A percentile compares a stretch with the other conserved stretches of the same genome.
Conservation (phyloP, 2,329 filamentous ascomycete genomes). For the Aureobasidium sp. region DNA sequence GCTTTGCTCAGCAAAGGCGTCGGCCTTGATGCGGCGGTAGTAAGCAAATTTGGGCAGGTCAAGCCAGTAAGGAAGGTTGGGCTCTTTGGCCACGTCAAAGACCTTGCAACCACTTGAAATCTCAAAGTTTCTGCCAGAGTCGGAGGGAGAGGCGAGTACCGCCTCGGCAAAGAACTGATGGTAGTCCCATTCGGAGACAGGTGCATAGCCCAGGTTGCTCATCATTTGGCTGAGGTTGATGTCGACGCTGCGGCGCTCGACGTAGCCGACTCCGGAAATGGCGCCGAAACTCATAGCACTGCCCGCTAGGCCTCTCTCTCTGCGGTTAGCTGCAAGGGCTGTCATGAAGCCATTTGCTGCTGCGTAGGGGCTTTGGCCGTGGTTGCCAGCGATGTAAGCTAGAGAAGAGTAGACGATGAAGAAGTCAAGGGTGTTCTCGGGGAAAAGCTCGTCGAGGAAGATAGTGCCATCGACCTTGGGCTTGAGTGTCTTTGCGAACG, state of each 20-base stretch:
- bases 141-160: conserved; percentile 25
- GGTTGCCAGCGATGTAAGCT: conserved; percentile 50
- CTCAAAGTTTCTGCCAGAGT: background rate
- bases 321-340: conserved; percentile 32
- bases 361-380: conserved; percentile 53
- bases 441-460: conserved; percentile 41
- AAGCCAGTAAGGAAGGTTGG: conserved; percentile 1
- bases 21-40: conserved; percentile 1
- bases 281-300: conserved; percentile 49
- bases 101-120: background rate
- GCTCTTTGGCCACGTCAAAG: background rate
- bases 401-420: conserved; percentile 52
- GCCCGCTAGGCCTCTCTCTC: conserved; percentile 37
- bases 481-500: conserved; percentile 37
- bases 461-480: conserved; percentile 48
- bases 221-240: background rate
- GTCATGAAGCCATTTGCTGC: conserved; percentile 37
- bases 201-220: conserved; percentile 3
- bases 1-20: conserved; percentile 1
- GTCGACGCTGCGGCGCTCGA: conserved; percentile 20
- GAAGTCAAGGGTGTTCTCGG: conserved; percentile 30
- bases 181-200: conserved; percentile 44
- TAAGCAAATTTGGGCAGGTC: conserved; percentile 5
- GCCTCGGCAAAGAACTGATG: conserved; percentile 49
- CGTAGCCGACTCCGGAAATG: conserved; percentile 39